Evolutionary conservation across 768 basidiomycete genomes (phyloP), one percentile per base, ranked within the genome.

Genomic region (Russula abietina): DNA sequence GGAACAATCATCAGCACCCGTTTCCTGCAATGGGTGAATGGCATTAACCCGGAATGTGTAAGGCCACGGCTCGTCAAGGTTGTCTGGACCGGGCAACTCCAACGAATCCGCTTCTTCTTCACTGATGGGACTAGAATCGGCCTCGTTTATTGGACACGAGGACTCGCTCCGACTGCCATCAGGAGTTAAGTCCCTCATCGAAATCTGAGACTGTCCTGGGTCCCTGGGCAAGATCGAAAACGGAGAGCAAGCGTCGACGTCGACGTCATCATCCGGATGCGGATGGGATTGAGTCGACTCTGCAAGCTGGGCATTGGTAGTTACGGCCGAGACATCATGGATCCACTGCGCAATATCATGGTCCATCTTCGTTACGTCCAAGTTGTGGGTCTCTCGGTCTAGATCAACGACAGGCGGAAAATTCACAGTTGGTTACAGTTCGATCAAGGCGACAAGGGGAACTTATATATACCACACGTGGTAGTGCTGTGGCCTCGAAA

Each of bases 41-140:
- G 22, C 4, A 10, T 53, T 45, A 7, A 45, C 61, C 48, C 54
- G 53, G 52, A 66, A 68, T 11, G 61, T 57, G 50, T 66, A 66
- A 26, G 59, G 61, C 67, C 67, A 68, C 4, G 67, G 59, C 2
- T 68, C 65, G 30, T 68, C 61, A n/a, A 68, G 60, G 19, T 68
- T 59, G 14, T 60, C 59, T 16, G 67, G 65, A 19, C 60, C 61
- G 22, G 41, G 22, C 45, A 22, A 46, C 51, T 66, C 65, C 17
- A 16, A 17, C 33, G 46, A 55, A 26, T 28, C 50, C 28, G 51
- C 64, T 30, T 30, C 28, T 19, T 53, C 46, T 33, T 60, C 67
- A 43, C 55, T 28, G 1, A 12, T 1, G 22, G 57, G 36, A 14
- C 46, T 51, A 32, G 48, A 59, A n/a, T 50, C 58, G 22, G 38